Evolutionary conservation across 495 filamentous ascomycete genomes (phyloP).

Genomic region (Penicillium longicatenatum): DNA sequence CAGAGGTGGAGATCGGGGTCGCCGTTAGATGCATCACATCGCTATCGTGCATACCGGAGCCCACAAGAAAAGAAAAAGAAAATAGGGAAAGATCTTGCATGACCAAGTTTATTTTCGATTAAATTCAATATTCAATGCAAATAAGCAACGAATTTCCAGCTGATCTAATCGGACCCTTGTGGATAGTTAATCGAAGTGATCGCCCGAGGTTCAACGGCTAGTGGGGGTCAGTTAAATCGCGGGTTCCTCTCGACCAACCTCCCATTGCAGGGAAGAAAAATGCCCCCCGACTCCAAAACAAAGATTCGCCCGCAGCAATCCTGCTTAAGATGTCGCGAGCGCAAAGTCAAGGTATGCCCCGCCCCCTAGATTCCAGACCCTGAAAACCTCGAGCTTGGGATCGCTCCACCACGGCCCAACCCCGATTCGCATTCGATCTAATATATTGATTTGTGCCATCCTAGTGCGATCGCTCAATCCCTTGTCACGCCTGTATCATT

Average conservation of each 20-base stretch:
- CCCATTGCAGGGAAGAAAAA: slow-evolving; percentile 5
- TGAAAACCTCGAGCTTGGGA: not conserved
- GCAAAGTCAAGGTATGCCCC: slow-evolving; percentile 46
- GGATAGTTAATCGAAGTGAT: not conserved
- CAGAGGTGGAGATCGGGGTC: not conserved
- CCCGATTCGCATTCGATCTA: not conserved
- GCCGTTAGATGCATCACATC: slow-evolving; percentile 9
- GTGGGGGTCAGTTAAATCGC: not conserved
- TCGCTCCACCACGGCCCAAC: not conserved
- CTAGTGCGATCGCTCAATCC: slow-evolving; percentile 37
- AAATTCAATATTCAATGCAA: too few relatives aligned
- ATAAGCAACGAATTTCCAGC: too few relatives aligned
- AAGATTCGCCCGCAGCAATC: slow-evolving; percentile 38
- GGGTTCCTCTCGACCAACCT: not conserved
- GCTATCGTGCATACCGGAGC: not conserved
- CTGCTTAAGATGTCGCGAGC: slow-evolving; percentile 36
- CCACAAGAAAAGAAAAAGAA: not conserved
- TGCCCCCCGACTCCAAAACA: slow-evolving; percentile 23
- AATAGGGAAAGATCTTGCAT: not conserved
- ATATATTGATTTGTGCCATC: not conserved
- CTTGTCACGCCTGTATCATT: slow-evolving; percentile 33
- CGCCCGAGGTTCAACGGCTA: not conserved
- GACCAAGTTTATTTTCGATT: not conserved
- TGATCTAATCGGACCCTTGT: too few relatives aligned
- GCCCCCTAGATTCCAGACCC: slow-evolving; percentile 27